These are phyloP conservation scores for Lipomyces starkeyi DNA, from an alignment of 805 yeast species.

Conservation along the genomic window DNA sequence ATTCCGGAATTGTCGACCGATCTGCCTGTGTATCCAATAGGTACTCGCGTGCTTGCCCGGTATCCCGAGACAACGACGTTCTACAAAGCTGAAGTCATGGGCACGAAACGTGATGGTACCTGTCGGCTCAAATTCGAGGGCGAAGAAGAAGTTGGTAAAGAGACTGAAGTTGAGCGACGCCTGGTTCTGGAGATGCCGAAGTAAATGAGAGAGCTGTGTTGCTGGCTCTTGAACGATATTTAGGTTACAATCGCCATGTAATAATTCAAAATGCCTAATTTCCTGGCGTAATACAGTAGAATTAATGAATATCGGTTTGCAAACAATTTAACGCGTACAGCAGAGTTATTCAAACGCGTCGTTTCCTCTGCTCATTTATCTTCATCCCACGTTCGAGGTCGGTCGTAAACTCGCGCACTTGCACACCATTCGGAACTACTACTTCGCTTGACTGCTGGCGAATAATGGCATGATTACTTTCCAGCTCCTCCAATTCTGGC, in stretches of 20 bases:
- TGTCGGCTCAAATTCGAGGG: constrained; percentile 90
- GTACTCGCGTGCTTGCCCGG: constrained; percentile 84
- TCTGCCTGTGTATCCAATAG: constrained; percentile 64
- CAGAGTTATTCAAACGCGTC: not conserved
- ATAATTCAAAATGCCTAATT: not conserved
- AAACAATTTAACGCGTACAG: not conserved
- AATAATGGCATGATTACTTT: constrained; percentile 7
- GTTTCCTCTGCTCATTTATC: constrained; percentile 12
- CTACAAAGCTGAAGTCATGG: constrained; percentile 90
- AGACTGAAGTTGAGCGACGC: constrained; percentile 87
- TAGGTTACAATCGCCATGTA: not conserved
- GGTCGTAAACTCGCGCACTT: constrained; percentile 22
- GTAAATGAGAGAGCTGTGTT: not conserved
- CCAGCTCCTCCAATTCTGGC: constrained; percentile 19
- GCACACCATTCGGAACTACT: constrained; percentile 23
- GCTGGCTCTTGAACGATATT: not conserved
- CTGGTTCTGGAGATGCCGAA: constrained; percentile 70
- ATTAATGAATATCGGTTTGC: not conserved
- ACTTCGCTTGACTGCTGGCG: constrained; percentile 20
- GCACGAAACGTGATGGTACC: constrained; percentile 72
- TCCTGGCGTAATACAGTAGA: not conserved
- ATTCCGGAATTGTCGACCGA: constrained; percentile 64
- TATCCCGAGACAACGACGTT: constrained; percentile 98
- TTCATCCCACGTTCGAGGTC: constrained; percentile 24
- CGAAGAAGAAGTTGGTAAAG: constrained; percentile 95